Conservation (phyloP, 108 stramenopile genomes). For the Skeletonema grethae region DNA sequence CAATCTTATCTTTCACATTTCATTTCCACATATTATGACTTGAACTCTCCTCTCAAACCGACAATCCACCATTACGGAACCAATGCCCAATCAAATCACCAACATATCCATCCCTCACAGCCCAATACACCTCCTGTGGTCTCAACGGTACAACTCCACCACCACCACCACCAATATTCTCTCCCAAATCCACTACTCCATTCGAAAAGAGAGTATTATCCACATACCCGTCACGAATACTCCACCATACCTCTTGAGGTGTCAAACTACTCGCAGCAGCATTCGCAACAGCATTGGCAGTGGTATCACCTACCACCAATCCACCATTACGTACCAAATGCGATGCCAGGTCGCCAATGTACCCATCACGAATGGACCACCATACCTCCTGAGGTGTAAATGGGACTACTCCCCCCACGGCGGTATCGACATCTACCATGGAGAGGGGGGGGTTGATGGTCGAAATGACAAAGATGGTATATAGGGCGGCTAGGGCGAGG, state of each 20-base stretch:
- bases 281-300: slow-evolving; percentile 10
- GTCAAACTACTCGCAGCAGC: slow-evolving; percentile 18
- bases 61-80: slow-evolving; percentile 58
- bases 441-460: background rate
- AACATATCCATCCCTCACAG: slow-evolving; percentile 52
- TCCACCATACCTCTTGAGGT: slow-evolving; percentile 53
- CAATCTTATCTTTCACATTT: no score
- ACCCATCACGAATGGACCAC: slow-evolving; percentile 48
- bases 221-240: slow-evolving; percentile 52
- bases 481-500: slow-evolving; percentile 43
- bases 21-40: no score
- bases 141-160: slow-evolving; percentile 27
- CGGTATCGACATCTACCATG: background rate
- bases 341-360: slow-evolving; percentile 24
- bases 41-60: no score
- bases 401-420: slow-evolving; percentile 11
- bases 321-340: slow-evolving; percentile 48
- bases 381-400: slow-evolving; percentile 50
- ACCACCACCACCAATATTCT: background rate
- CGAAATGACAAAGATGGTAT: slow-evolving; percentile 19
- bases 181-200: slow-evolving; percentile 1
- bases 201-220: slow-evolving; percentile 14
- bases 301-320: slow-evolving; percentile 16
- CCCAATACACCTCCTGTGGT: slow-evolving; percentile 54
- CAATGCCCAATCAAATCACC: slow-evolving; percentile 40